Evolutionary conservation across 495 filamentous ascomycete species (phyloP).

Genomic region (Penicillium tannophilum): DNA sequence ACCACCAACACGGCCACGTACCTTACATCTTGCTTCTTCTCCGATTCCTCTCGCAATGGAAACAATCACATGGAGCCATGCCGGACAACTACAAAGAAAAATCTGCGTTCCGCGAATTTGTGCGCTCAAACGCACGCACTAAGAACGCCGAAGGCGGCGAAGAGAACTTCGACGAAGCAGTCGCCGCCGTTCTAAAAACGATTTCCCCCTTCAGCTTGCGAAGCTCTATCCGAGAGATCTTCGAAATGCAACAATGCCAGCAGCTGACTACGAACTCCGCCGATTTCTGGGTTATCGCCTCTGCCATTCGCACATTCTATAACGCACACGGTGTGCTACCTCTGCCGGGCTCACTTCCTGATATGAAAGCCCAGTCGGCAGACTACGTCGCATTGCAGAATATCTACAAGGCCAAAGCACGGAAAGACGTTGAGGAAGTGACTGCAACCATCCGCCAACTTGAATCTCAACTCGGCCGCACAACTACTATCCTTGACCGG

Average conservation of each 20-base stretch:
- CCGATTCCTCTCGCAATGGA: slow-evolving; percentile 87
- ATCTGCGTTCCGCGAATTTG: slow-evolving; percentile 71
- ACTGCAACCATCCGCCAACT: slow-evolving; percentile 64
- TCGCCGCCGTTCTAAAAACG: slow-evolving; percentile 81
- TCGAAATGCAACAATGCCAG: slow-evolving; percentile 64
- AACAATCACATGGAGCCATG: slow-evolving; percentile 63
- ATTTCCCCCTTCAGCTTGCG: slow-evolving; percentile 67
- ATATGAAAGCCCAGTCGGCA: slow-evolving; percentile 95
- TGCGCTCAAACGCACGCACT: slow-evolving; percentile 66
- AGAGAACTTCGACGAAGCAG: slow-evolving; percentile 96
- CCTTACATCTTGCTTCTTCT: slow-evolving; percentile 85
- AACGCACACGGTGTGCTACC: slow-evolving; percentile 70
- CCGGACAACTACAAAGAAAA: slow-evolving; percentile 86
- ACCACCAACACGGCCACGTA: slow-evolving; percentile 89
- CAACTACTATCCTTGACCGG: slow-evolving; percentile 59
- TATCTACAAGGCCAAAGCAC: slow-evolving; percentile 89
- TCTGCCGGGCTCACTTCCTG: slow-evolving; percentile 83
- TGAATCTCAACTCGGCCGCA: slow-evolving; percentile 53
- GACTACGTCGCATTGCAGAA: slow-evolving; percentile 93
- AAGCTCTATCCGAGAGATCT: slow-evolving; percentile 72
- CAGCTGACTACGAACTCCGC: slow-evolving; percentile 43
- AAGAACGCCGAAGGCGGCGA: slow-evolving; percentile 84
- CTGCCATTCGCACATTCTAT: slow-evolving; percentile 78
- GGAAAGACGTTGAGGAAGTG: slow-evolving; percentile 77
- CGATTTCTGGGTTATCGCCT: slow-evolving; percentile 88